Evolutionary conservation across 2,329 filamentous ascomycete species (phyloP), one percentile per base, ranked within the genome.

Genomic region (Torrubiellomyces zombiae): DNA sequence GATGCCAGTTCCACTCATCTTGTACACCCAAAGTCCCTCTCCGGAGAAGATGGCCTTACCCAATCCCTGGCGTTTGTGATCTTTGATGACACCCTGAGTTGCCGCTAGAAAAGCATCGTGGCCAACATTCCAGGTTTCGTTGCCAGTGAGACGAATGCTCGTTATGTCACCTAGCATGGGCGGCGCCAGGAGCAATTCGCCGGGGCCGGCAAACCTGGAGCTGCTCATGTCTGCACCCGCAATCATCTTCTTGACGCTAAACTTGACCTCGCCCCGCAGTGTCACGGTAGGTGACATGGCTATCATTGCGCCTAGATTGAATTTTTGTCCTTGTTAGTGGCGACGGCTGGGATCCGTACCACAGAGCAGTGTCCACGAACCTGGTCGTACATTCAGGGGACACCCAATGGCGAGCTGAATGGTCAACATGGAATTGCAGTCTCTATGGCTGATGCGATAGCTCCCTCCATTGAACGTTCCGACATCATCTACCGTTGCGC

Each of bases 401-500:
- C 81, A 92, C 3, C 83, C 83, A 47, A 89, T 77, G 9, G 86
- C 86, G 22, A 95, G 55, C 48, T 94, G 86, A 13, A 94, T 53
- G 0, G 85, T 95, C 32, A 94, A 51, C 36, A 94, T 75, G 1
- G 79, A 83, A 48, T 95, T 98, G 30, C 71, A 75, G 48, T 94
- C 83, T 13, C 89, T 67, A 45, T 98, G 89, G 42, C 80, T 89
- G 44, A 95, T 83, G 21, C 89, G 67, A 47, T 86, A 98, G 43
- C 79, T 86, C 9, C 89, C 89, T 10, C 89, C 89, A 45, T 95
- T 95, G 59, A 95, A 98, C 0, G 78, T 89, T n/a, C 89, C 89
- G 2, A 92, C 70, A 38, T 93, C 85, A 48, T 95, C 89, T 16
- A 70, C 59, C 1, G 66, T 63, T 1, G 75, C 56, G 18, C 30